These are phyloP conservation scores for Aspergillus sclerotiicarbonarius DNA, from an alignment of 495 filamentous ascomycete species.

Conservation along the genomic window DNA sequence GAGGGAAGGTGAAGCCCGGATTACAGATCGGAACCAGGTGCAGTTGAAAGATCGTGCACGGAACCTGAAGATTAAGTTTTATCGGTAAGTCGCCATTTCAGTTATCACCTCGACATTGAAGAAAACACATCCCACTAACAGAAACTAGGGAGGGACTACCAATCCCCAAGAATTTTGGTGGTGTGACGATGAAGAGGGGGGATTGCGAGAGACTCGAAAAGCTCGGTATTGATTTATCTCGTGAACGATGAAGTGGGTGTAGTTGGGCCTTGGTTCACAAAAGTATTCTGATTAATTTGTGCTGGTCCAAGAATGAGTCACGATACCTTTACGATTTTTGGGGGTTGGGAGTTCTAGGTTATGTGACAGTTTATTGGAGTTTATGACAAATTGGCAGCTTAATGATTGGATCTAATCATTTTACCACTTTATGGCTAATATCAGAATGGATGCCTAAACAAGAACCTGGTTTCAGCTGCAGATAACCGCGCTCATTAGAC, in stretches of 20 bases:
- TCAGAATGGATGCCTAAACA: too few relatives aligned
- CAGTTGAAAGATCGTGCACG: constrained; percentile 82
- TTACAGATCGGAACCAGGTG: constrained; percentile 68
- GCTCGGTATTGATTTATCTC: constrained; percentile 2
- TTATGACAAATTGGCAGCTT: constrained; percentile 2
- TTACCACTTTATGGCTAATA: too few relatives aligned
- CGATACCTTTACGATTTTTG: neutral
- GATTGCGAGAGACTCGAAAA: constrained; percentile 11
- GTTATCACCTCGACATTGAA: neutral
- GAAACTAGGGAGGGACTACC: neutral
- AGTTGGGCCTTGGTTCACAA: neutral
- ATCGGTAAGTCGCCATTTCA: constrained; percentile 19
- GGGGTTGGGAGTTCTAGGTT: constrained; percentile 9
- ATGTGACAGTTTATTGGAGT: too few relatives aligned
- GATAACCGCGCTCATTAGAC: too few relatives aligned
- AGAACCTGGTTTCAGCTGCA: too few relatives aligned
- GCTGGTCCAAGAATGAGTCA: neutral
- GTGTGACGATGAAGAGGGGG: constrained; percentile 16
- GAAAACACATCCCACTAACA: constrained; percentile 2
- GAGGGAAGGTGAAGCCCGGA: constrained; percentile 21
- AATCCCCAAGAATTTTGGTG: constrained; percentile 14
- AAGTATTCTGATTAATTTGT: neutral
- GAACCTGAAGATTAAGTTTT: constrained; percentile 50
- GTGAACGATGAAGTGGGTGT: neutral
- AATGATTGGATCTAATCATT: too few relatives aligned